These are phyloP conservation scores for Eutrema heterophyllum DNA, from an alignment of 345 rosid species.

Conservation along the genomic window DNA sequence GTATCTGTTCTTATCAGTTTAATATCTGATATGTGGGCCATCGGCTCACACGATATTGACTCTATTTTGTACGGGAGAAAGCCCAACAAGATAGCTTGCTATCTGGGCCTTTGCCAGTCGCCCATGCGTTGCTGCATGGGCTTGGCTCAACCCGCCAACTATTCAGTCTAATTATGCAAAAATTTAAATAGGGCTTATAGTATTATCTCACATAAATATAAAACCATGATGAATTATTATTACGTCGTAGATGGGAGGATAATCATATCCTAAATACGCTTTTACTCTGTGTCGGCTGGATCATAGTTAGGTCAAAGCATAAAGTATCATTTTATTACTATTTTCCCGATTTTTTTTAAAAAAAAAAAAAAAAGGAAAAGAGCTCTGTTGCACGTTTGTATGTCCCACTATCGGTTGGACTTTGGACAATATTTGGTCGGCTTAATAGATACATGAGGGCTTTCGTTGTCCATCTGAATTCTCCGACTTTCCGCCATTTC, in stretches of 20 bases:
- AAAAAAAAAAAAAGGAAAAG: background rate
- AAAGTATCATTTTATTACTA: background rate
- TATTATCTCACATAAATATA: too few species aligned
- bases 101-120: conserved; percentile 4
- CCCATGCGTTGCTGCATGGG: conserved; percentile 18
- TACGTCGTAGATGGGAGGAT: background rate
- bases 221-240: too few species aligned
- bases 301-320: background rate
- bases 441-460: background rate
- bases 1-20: conserved; percentile 59
- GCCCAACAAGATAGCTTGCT: conserved; percentile 5
- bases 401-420: conserved; percentile 5
- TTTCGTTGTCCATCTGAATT: conserved; percentile 8
- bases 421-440: background rate
- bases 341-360: background rate
- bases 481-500: conserved; percentile 3
- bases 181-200: too few species aligned
- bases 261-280: background rate
- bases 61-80: background rate
- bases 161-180: background rate
- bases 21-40: conserved; percentile 44
- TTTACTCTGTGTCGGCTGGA: background rate
- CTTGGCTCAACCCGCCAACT: conserved; percentile 4
- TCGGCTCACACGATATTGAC: conserved; percentile 25
- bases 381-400: conserved; percentile 1